Evolutionary conservation across 1,284 basidiomycete species (phyloP).

Genomic region (Pseudozyma hubeiensis): DNA sequence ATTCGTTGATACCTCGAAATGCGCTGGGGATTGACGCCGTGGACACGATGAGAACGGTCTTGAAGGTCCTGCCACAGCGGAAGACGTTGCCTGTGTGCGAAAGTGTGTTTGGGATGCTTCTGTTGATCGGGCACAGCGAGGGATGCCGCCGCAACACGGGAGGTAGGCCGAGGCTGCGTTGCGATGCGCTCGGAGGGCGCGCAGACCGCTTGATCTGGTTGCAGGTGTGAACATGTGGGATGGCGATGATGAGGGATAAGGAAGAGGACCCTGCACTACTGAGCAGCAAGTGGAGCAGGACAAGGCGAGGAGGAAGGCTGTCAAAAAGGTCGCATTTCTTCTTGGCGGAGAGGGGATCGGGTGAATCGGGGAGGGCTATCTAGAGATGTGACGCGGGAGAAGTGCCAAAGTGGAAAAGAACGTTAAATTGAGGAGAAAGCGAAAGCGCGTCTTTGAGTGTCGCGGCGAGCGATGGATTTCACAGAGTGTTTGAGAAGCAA

Average conservation of each 20-base stretch:
- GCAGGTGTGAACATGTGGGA: conserved; percentile 6
- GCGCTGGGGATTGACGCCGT: not conserved
- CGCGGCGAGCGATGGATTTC: not conserved
- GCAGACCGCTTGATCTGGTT: not conserved
- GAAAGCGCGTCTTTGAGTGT: not conserved
- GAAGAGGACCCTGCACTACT: not conserved
- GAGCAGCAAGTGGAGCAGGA: not conserved
- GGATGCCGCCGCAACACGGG: not conserved
- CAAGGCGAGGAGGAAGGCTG: not conserved
- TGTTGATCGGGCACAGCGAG: not conserved
- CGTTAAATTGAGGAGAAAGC: not conserved
- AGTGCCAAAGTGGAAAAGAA: not conserved
- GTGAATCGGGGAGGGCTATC: not conserved
- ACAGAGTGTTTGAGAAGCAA: not conserved
- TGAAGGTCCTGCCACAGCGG: too few species aligned
- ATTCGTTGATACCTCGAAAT: not conserved
- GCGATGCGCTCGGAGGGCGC: conserved; percentile 3
- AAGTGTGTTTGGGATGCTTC: too few species aligned
- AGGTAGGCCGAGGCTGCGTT: not conserved
- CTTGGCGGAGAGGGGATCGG: not conserved
- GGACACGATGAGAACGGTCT: too few species aligned
- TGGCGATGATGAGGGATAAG: not conserved
- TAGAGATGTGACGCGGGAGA: too few species aligned
- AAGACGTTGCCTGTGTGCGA: too few species aligned
- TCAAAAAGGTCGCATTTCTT: not conserved